Base-by-base conservation (phyloP, 495 filamentous ascomycete genomes). In the Bathelium albidoporum region DNA sequence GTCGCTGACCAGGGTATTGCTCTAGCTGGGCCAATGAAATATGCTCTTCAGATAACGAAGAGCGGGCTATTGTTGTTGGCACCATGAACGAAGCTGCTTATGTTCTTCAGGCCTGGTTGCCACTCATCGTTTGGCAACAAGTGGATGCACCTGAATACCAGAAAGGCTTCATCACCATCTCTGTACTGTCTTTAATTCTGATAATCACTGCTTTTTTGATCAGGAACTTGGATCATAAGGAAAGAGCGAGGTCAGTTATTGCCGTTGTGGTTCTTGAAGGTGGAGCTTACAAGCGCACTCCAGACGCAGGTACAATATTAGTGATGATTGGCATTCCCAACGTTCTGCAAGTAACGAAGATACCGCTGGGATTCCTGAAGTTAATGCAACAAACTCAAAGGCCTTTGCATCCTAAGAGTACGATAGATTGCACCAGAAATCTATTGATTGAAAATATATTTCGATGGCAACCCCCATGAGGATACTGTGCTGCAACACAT, bases 11-110 rank as follows among this genome's bases (percentile, higher is more conserved):
- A 41, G 22, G 14, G 39, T 60, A 12, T 9, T 22, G 63, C 16
- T 58, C 70, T 14, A 78, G 78, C 14, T 85, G 82, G 82, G 79
- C 80, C 1, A 79, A 84, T 67, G 82, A 75, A 66, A 80, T 78
- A 69, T 84, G 75, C 67, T 74, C 78, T 41, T 74, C 75, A 5
- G 78, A 82, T 68, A 79, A 79, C 26, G 78, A 82, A 65, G 81
- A 85, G 68, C 70, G 84, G n/a, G 78, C 82, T 1, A 62, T 85
- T 18, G 80, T 83, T 0, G 74, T 79, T 41, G 78, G 74, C 10
- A 74, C 72, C 53, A 81, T 82, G 80, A 80, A 81, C 53, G 76
- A 80, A 34, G 70, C 80, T 61, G 76, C 77, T 9, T 82, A 83
- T 69, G 79, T 79, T 1, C 76, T 80, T 89, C 73, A 75, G 29